Evolutionary conservation across 331 rosid genomes (phyloP).

Genomic region (Telfairia occidentalis): DNA sequence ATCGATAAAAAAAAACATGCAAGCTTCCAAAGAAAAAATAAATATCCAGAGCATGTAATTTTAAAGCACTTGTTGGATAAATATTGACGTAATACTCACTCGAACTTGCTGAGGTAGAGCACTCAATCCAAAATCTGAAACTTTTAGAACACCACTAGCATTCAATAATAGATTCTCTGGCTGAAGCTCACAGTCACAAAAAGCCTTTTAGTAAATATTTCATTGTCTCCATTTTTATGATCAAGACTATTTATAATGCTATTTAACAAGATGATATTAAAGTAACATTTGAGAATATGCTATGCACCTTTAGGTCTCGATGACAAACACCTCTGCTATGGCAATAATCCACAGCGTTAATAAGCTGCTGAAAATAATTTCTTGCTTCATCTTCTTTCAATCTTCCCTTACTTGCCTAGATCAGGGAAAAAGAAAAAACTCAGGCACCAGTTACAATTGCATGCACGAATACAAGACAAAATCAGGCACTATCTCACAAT

Average conservation of each 20-base stretch:
- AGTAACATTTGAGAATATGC: conserved; percentile 4
- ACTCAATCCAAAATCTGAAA: conserved; percentile 97
- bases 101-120: conserved; percentile 93
- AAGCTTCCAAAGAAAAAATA: background rate
- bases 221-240: background rate
- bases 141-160: conserved; percentile 58
- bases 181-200: conserved; percentile 32
- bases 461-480: background rate
- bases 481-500: conserved; percentile 45
- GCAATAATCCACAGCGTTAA: conserved; percentile 86
- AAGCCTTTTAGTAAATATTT: conserved; percentile 3
- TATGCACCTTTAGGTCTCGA: conserved; percentile 73
- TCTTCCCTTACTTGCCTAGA: conserved; percentile 72
- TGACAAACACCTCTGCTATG: conserved; percentile 96
- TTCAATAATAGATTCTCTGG: conserved; percentile 88
- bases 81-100: conserved; percentile 39
- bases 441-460: background rate
- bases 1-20: background rate
- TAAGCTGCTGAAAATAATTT: conserved; percentile 84
- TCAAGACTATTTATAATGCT: background rate
- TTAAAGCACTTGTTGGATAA: background rate
- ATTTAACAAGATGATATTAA: background rate
- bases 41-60: background rate
- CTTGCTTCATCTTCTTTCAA: conserved; percentile 92
- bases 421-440: conserved; percentile 13